Base-by-base conservation (phyloP, 495 filamentous ascomycete genomes). In the Aspergillus diversus region DNA sequence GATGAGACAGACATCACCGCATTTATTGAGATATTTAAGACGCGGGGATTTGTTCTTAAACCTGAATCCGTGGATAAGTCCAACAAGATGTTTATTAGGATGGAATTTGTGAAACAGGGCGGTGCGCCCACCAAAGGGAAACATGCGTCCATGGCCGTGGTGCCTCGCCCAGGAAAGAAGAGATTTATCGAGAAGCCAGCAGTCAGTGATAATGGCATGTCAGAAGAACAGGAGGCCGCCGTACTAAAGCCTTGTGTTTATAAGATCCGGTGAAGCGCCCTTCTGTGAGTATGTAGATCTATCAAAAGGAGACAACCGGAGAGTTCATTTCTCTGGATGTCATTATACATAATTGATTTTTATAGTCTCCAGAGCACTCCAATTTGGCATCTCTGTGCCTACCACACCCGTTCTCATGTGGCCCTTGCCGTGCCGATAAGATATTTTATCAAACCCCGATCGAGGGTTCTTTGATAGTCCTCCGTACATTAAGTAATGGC, bases 21-120 rank as follows among this genome's bases (percentile, higher is more conserved):
- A 0, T 98, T 99, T 65, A 84, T 97, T 15, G 89, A 93, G 56
- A 93, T 93, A 0, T 84, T 97, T 66, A 73, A 81, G 27, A 84
- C 82, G 64, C 80, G 92, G 35, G 95, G 95, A 0, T 97, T 99
- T 69, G 79, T 90, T 15, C 80, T 98, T 16, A 80, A 77, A 31
- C 77, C 76, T 9, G 79, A 84, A 47, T 84, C 86, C 0, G 80
- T 95, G 9, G 93, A 97, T 72, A 80, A 92, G 71, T 84, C 81
- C 37, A 99, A 99, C 77, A 96, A 91, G 78, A 99, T 99, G 95
- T 99, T 99, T 83, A 92, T 98, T 55, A 89, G 87, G 72, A 94
- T 99, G 92, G 84, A 86, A 66, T 98, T 99, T 79, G 80, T 95
- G 57, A 98, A 97, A 79, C 85, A 81, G 32, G 81, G 81, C 31